Evolutionary conservation across 83 land plant genomes (phyloP).

Genomic region (Isoetes engelmannii): DNA sequence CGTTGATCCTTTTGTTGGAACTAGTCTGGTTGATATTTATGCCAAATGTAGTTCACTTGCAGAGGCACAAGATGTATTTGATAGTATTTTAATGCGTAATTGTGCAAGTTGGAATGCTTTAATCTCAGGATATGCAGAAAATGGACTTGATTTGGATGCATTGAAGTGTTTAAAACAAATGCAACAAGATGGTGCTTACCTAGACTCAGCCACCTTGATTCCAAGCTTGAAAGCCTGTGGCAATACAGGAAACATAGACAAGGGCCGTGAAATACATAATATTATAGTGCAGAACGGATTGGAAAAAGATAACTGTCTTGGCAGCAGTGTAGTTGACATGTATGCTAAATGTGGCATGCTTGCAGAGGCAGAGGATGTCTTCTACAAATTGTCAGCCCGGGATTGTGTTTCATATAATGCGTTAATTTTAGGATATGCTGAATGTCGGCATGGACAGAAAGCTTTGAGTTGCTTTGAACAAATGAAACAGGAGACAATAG

Average conservation of each 20-base stretch:
- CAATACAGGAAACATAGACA: constrained; percentile 22
- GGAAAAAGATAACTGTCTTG: constrained; percentile 20
- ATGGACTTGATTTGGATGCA: too few species aligned
- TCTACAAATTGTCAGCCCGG: constrained; percentile 17
- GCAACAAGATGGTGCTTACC: too few species aligned
- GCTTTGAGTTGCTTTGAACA: constrained; percentile 22
- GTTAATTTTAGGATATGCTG: constrained; percentile 33
- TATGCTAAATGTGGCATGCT: constrained; percentile 36
- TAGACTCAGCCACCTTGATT: too few species aligned
- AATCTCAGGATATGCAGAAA: too few species aligned
- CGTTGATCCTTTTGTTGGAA: neutral
- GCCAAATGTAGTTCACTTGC: constrained; percentile 19
- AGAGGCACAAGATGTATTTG: too few species aligned
- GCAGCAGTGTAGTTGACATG: constrained; percentile 30
- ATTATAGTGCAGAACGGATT: constrained; percentile 14
- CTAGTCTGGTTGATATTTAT: constrained; percentile 22
- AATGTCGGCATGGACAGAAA: constrained; percentile 26
- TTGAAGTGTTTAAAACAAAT: too few species aligned
- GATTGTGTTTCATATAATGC: constrained; percentile 33
- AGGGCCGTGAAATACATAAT: constrained; percentile 27
- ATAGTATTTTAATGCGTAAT: too few species aligned
- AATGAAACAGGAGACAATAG: constrained; percentile 21
- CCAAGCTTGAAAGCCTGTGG: constrained; percentile 35
- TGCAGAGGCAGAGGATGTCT: constrained; percentile 25
- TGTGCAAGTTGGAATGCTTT: too few species aligned